Percentiles rank a stretch among this genome's conserved stretches.
Conservation (phyloP, 2,329 filamentous ascomycete species). For the Pseudogymnoascus sp. region DNA sequence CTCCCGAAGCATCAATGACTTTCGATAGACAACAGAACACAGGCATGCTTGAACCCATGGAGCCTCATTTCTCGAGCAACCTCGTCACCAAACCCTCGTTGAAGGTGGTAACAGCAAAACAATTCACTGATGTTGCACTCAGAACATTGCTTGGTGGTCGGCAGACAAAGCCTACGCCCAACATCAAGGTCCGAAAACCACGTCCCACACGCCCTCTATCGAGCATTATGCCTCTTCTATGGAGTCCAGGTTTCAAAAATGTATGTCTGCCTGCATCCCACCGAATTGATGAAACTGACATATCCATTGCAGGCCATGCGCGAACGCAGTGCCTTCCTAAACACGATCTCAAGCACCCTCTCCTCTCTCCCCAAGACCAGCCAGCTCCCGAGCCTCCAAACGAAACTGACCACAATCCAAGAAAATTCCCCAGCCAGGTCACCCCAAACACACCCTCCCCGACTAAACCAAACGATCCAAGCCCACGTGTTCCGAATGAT, state of each 20-base stretch:
- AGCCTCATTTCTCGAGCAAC: background rate
- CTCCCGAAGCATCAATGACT: background rate
- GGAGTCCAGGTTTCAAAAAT: conserved; percentile 23
- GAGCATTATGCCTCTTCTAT: conserved; percentile 19
- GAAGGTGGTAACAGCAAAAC: background rate
- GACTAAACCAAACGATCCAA: conserved; percentile 5
- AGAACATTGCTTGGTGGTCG: conserved; percentile 14
- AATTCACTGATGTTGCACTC: conserved; percentile 13
- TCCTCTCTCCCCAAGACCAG: conserved; percentile 14
- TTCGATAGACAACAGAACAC: background rate
- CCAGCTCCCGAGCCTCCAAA: conserved; percentile 18
- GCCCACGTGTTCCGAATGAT: conserved; percentile 12
- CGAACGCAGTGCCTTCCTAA: conserved; percentile 16
- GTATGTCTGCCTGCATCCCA: conserved; percentile 11
- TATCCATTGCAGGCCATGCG: conserved; percentile 14
- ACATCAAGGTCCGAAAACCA: conserved; percentile 14
- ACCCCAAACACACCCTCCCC: background rate
- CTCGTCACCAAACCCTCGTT: background rate
- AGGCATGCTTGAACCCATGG: conserved; percentile 4
- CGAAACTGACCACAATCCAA: conserved; percentile 16
- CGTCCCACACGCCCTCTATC: conserved; percentile 14
- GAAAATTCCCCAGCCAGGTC: background rate
- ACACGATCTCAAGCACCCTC: conserved; percentile 15
- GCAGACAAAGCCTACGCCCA: background rate
- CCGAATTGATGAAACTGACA: background rate